phyloP scores from a whole-genome alignment of 2,329 filamentous ascomycete genomes.

The Stachybotrys chartarum region DNA sequence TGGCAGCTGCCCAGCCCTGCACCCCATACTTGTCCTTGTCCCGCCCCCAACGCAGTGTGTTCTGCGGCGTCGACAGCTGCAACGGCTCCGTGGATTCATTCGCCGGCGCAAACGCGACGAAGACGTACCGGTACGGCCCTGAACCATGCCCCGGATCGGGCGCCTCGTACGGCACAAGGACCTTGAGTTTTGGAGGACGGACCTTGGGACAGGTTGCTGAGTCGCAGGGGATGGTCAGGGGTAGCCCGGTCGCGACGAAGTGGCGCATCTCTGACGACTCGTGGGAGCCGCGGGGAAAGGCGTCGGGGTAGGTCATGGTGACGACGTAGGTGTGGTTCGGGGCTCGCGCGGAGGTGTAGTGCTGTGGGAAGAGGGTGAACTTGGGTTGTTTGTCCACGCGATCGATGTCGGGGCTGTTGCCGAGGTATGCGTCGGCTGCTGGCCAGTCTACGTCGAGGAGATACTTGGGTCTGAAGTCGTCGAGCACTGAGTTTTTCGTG shows the following conservation, averaged over 20 bases:
- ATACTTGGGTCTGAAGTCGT: constrained; percentile 11
- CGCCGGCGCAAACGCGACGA: constrained; percentile 9
- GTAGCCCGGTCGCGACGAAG: constrained; percentile 8
- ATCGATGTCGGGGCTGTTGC: constrained; percentile 8
- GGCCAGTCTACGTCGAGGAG: constrained; percentile 9
- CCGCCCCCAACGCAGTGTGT: constrained; percentile 11
- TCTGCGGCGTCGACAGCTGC: constrained; percentile 7
- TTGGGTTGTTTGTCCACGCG: constrained; percentile 1
- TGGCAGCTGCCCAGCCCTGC: constrained; percentile 10
- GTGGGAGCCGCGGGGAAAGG: constrained; percentile 10
- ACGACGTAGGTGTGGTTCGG: constrained; percentile 5
- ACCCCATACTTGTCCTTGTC: constrained; percentile 9
- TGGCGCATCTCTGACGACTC: constrained; percentile 16
- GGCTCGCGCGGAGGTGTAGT: not conserved
- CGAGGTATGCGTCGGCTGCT: constrained; percentile 6
- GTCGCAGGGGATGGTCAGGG: not conserved
- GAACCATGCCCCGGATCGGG: constrained; percentile 11
- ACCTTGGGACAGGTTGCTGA: not conserved
- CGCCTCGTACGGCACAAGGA: constrained; percentile 10
- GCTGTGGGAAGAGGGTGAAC: not conserved
- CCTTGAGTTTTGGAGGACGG: not conserved
- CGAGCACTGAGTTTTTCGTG: constrained; percentile 2
- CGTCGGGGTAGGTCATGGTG: constrained; percentile 12
- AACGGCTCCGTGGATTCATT: constrained; percentile 11
- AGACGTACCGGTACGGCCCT: constrained; percentile 13